Conservation (phyloP, 768 basidiomycete species). For the Mycena galericulata region DNA sequence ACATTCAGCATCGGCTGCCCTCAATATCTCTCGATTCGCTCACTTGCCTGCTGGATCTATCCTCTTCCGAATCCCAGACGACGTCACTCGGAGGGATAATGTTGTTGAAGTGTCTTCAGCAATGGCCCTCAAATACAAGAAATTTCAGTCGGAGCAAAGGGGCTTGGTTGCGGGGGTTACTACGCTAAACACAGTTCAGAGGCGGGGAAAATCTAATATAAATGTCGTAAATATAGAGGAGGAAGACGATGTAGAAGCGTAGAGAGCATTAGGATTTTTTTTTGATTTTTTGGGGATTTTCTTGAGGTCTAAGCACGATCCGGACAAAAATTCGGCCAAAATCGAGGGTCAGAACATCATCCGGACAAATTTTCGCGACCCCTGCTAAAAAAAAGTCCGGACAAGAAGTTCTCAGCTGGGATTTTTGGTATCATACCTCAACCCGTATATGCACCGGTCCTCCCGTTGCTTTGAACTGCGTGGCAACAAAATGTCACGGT, state of each 20-base stretch:
- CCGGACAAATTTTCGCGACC: neutral
- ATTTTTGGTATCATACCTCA: slow-evolving; percentile 4
- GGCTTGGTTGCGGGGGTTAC: neutral
- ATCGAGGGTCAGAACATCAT: slow-evolving; percentile 1
- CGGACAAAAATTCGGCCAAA: neutral
- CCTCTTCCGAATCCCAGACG: neutral
- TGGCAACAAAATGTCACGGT: no score
- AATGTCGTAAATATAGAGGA: slow-evolving; percentile 13
- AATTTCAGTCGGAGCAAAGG: slow-evolving; percentile 1
- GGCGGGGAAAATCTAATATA: slow-evolving; percentile 3
- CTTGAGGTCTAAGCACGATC: neutral
- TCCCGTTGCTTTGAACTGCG: no score
- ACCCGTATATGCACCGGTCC: neutral
- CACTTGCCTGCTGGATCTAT: slow-evolving; percentile 15
- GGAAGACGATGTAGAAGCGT: slow-evolving; percentile 6
- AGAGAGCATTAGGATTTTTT: neutral
- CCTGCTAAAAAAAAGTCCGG: neutral
- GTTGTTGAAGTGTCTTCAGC: neutral
- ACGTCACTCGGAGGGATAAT: neutral
- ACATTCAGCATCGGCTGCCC: neutral
- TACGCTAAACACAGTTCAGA: slow-evolving; percentile 13
- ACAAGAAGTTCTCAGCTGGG: neutral
- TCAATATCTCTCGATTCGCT: slow-evolving; percentile 11
- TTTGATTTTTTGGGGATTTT: slow-evolving; percentile 10
- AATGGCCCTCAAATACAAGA: neutral